Conservation (phyloP, 805 yeast species). For the Groenewaldozyma tartarivorans region DNA sequence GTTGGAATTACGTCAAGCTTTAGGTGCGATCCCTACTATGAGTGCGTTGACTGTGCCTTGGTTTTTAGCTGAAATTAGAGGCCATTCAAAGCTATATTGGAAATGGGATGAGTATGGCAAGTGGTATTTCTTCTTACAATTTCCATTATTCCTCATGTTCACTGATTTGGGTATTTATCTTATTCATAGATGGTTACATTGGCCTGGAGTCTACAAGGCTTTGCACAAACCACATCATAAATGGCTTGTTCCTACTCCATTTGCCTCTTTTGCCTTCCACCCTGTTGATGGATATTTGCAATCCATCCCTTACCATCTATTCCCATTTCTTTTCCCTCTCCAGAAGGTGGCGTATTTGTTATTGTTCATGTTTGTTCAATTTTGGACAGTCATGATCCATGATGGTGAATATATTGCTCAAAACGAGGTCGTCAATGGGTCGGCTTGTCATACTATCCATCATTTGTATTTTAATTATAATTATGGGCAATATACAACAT, state of each 20-base stretch:
- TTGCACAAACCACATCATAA: slow-evolving; percentile 98
- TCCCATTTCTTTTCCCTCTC: slow-evolving; percentile 85
- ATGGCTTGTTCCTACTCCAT: slow-evolving; percentile 98
- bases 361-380: slow-evolving; percentile 83
- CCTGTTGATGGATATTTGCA: slow-evolving; percentile 95
- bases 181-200: slow-evolving; percentile 88
- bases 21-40: slow-evolving; percentile 82
- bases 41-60: slow-evolving; percentile 81
- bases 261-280: slow-evolving; percentile 97
- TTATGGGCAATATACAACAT: slow-evolving; percentile 95
- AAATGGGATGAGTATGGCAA: slow-evolving; percentile 57
- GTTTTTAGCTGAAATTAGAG: slow-evolving; percentile 75
- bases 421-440: slow-evolving; percentile 91
- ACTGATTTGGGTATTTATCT: slow-evolving; percentile 90
- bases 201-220: slow-evolving; percentile 77
- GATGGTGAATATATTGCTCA: slow-evolving; percentile 93
- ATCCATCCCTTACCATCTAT: slow-evolving; percentile 86
- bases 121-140: slow-evolving; percentile 56
- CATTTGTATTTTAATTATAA: slow-evolving; percentile 96
- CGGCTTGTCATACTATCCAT: slow-evolving; percentile 97
- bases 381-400: slow-evolving; percentile 98
- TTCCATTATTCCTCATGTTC: slow-evolving; percentile 76
- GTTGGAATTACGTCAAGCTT: slow-evolving; percentile 71
- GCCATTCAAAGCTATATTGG: slow-evolving; percentile 72
- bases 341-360: slow-evolving; percentile 76